Conservation (phyloP, 1,139 yeast species). For the Ashbya aceris region DNA sequence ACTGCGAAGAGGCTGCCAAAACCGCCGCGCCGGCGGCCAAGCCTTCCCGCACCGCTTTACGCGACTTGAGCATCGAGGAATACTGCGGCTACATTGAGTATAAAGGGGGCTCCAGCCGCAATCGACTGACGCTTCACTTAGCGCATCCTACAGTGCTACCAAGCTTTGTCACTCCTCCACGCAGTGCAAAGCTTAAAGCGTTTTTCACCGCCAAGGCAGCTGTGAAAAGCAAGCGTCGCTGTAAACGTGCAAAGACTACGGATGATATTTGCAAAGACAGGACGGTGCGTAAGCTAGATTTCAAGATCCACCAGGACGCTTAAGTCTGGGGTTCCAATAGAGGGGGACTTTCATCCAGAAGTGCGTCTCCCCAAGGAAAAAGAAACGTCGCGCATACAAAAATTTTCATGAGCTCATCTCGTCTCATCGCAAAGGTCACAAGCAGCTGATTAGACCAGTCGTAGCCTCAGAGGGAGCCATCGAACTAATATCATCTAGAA, state of each 20-base stretch:
- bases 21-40: not conserved
- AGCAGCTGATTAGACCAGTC: not conserved
- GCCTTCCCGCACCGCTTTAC: conserved; percentile 7
- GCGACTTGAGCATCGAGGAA: conserved; percentile 16
- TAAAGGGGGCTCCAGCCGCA: conserved; percentile 7
- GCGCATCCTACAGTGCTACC: conserved; percentile 13
- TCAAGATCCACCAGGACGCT: conserved; percentile 12
- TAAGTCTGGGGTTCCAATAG: no score
- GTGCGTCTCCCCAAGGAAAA: not conserved
- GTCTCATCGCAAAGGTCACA: conserved; percentile 9
- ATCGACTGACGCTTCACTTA: conserved; percentile 14
- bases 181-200: conserved; percentile 13
- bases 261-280: conserved; percentile 18
- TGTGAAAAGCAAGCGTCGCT: not conserved
- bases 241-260: conserved; percentile 12
- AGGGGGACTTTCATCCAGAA: no score
- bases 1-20: conserved; percentile 8
- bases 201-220: conserved; percentile 8
- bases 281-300: conserved; percentile 15
- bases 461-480: not conserved
- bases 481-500: not conserved
- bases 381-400: not conserved
- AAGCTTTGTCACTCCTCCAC: conserved; percentile 18
- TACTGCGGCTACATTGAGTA: conserved; percentile 15
- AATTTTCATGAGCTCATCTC: conserved; percentile 8